Evolutionary conservation across 768 basidiomycete genomes (phyloP), one percentile per base, ranked within the genome.

Genomic region (Megacollybia marginata): DNA sequence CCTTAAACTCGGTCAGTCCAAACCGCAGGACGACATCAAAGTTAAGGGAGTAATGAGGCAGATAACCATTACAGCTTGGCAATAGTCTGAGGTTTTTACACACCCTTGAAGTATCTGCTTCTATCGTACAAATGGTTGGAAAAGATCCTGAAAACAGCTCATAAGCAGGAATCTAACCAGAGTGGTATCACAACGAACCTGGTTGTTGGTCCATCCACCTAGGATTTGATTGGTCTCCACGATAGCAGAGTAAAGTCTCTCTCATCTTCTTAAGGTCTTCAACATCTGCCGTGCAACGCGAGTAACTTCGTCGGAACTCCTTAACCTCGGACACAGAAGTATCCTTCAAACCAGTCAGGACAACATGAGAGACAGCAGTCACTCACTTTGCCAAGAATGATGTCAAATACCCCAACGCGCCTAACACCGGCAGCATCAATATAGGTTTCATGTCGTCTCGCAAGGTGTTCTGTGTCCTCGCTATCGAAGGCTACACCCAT

Each of bases 1-100:
- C 78, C 50, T 69, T 71, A 51, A 80, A 57, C 52, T 80, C 79
- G 2, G 77, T 79, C 45, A 74, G 54, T 5, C 79, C 79, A 48
- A 81, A 78, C 8, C 73, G 59, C 20, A 81, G 53, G 9, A 80
- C 62, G 4, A 80, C 61, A 16, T 72, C 69, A 49, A 63, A 73
- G 3, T 65, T 55, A 31, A 73, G 54, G 28, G 59, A 48, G 49
- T 62, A 74, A 47, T 63, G 70, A 2, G 8, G 19, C 46, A 10
- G 44, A 31, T 23, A 13, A 36, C 54, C 44, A 43, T 16, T 15
- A 1, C 23, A 2, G 3, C 23, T 50, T 18, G 28, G 23, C 15
- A 12, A 12, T 10, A 33, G 40, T 6, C 16, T 23, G 9, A 46
- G 20, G 19, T 11, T 31, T 43, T 59, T 15, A 40, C 18, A 15